phyloP scores from a whole-genome alignment of 2,329 filamentous ascomycete species.

The Arachnomyces sp. region DNA sequence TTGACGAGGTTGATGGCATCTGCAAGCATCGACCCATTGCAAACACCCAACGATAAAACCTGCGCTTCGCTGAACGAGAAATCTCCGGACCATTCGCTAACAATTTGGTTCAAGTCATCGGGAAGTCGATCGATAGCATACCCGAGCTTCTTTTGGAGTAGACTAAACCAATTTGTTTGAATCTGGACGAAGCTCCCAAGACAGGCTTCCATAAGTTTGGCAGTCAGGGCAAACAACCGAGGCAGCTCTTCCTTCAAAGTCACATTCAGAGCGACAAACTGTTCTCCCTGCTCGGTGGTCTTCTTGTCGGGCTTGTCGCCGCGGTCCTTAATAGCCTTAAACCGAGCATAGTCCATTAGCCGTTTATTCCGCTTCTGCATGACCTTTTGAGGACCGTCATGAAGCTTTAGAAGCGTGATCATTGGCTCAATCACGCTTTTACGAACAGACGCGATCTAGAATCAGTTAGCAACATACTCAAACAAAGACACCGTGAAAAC shows the following conservation, averaged over 20 bases:
- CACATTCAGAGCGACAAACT: constrained; percentile 86
- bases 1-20: constrained; percentile 54
- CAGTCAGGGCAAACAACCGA: constrained; percentile 71
- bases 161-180: constrained; percentile 72
- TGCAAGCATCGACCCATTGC: constrained; percentile 62
- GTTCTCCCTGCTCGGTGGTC: constrained; percentile 72
- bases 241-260: constrained; percentile 89
- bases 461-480: constrained; percentile 1
- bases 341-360: constrained; percentile 80
- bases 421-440: constrained; percentile 82
- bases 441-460: constrained; percentile 57
- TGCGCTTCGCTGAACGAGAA: constrained; percentile 69
- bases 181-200: constrained; percentile 77
- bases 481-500: constrained; percentile 11
- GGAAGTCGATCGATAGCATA: constrained; percentile 60
- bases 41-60: constrained; percentile 63
- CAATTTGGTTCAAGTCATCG: constrained; percentile 66
- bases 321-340: constrained; percentile 65
- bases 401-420: constrained; percentile 67
- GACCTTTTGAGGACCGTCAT: constrained; percentile 74
- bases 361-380: constrained; percentile 94
- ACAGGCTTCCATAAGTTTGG: constrained; percentile 74
- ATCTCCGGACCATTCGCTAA: constrained; percentile 70
- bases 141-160: constrained; percentile 77
- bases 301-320: constrained; percentile 86